Evolutionary conservation across 129 eudicot species (phyloP), one percentile per base, ranked within the genome.

Genomic region (Lactuca sativa): DNA sequence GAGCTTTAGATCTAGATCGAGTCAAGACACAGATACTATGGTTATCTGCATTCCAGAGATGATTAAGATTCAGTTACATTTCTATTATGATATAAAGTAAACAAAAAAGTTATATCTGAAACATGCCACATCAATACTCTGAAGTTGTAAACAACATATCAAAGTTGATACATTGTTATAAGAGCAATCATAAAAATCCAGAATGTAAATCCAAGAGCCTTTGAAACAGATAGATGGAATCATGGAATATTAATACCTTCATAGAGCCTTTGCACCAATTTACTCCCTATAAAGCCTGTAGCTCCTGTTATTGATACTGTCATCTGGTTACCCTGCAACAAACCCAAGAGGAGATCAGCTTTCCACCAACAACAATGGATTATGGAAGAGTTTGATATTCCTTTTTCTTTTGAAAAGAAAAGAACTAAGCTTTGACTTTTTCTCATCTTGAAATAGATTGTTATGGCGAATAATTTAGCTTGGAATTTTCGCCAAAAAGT

Each of bases 271-370:
- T 87, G 91, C 64, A 93, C 98, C 92, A 93, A 77, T 72, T 85
- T 78, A 75, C 74, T 83, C 66, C 98, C 98, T 36, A 93, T 72
- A 64, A 93, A 93, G 67, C 98, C 98, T 5, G 98, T 93, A 37
- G 98, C 98, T 69, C 98, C 98, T 6, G 98, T 93, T 59, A 93
- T 78, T 32, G 98, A 89, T 52, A 93, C 92, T 15, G 83, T 86
- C 95, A 93, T 89, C 85, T 81, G 90, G 69, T 65, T 78, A 30
- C 21, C 97, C 93, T 80, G 86, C 79, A 59, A 72, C 71, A 56
- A 76, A 58, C 18, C 32, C 30, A 12, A 80, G 7, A 54, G 14
- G 14, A 64, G 41, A 74, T 56, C 58, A 58, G 11, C 21, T 70
- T 17, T 64, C 6, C 41, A 37, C n/a, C 15, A 25, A 51, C 66